phyloP scores from a whole-genome alignment of 192 early-diverging fungal species.

The Pilaira anomala region DNA sequence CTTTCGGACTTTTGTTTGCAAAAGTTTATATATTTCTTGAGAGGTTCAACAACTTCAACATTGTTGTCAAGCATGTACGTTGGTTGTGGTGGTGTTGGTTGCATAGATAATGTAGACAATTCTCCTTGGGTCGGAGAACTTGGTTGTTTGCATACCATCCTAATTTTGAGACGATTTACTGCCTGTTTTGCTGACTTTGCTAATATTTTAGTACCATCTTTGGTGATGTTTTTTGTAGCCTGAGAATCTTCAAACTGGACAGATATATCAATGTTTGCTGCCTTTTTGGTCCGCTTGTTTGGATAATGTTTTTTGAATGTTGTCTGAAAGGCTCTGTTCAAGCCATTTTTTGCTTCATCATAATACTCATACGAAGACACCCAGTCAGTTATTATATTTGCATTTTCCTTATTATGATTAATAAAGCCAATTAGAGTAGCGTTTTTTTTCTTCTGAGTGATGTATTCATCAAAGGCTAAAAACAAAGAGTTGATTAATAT shows the following conservation, averaged over 20 bases:
- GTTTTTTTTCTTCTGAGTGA: no score
- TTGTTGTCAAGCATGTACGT: slow-evolving; percentile 7
- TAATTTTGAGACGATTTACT: slow-evolving; percentile 9
- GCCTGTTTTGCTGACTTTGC: slow-evolving; percentile 11
- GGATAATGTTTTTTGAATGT: slow-evolving; percentile 14
- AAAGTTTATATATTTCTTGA: slow-evolving; percentile 8
- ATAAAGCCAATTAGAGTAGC: no score
- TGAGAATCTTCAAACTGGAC: slow-evolving; percentile 10
- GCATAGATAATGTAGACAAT: slow-evolving; percentile 1
- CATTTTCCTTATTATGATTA: no score
- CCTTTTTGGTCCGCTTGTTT: slow-evolving; percentile 9
- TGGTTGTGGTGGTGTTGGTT: slow-evolving; percentile 8
- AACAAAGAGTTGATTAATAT: no score
- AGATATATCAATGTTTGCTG: slow-evolving; percentile 9
- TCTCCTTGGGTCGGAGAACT: slow-evolving; percentile 2
- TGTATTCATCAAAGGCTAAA: no score
- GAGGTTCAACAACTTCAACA: slow-evolving; percentile 8
- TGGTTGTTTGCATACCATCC: not conserved
- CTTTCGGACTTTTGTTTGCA: slow-evolving; percentile 10
- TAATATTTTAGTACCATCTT: slow-evolving; percentile 12
- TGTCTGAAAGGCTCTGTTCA: no score
- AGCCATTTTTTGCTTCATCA: no score
- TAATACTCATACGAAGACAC: no score
- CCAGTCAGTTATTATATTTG: no score
- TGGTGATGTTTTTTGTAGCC: slow-evolving; percentile 5